phyloP scores from a whole-genome alignment of 129 eudicot species.

The Glebionis coronaria region DNA sequence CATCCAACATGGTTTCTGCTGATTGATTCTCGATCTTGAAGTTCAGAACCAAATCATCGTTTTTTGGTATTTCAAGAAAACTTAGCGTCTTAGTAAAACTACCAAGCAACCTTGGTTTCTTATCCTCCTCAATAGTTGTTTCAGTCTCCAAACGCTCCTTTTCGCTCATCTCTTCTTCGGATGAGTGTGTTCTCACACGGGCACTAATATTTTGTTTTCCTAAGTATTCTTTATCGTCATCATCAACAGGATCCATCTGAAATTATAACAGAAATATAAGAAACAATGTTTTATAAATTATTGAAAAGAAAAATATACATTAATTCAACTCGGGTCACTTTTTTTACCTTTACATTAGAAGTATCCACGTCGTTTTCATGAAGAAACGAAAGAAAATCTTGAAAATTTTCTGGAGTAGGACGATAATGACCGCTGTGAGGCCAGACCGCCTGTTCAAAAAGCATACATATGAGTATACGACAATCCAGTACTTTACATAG shows the following conservation, averaged over 20 bases:
- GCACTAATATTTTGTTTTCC: constrained; percentile 30
- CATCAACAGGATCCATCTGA: constrained; percentile 77
- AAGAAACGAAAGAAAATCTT: constrained; percentile 67
- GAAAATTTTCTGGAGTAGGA: constrained; percentile 83
- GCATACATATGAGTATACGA: not conserved
- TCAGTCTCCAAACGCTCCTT: constrained; percentile 27
- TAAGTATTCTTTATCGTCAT: constrained; percentile 53
- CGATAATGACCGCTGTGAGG: constrained; percentile 97
- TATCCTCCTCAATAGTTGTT: constrained; percentile 20
- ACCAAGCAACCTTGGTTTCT: constrained; percentile 15
- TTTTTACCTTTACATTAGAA: constrained; percentile 61
- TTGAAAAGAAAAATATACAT: not conserved
- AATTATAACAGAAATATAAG: constrained; percentile 8
- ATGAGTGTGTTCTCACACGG: constrained; percentile 47
- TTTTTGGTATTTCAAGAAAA: constrained; percentile 45
- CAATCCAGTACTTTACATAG: not conserved
- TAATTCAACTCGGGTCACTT: not conserved
- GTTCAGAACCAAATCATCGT: constrained; percentile 29
- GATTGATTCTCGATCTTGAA: constrained; percentile 33
- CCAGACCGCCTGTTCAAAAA: constrained; percentile 69
- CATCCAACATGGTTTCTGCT: constrained; percentile 34
- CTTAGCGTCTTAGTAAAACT: constrained; percentile 32
- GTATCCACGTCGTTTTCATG: constrained; percentile 69
- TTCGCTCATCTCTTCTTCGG: constrained; percentile 40
- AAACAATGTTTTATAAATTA: constrained; percentile 4